These are phyloP conservation scores for Myriangium duriaei DNA, from an alignment of 2,329 filamentous ascomycete species.

Conservation along the genomic window DNA sequence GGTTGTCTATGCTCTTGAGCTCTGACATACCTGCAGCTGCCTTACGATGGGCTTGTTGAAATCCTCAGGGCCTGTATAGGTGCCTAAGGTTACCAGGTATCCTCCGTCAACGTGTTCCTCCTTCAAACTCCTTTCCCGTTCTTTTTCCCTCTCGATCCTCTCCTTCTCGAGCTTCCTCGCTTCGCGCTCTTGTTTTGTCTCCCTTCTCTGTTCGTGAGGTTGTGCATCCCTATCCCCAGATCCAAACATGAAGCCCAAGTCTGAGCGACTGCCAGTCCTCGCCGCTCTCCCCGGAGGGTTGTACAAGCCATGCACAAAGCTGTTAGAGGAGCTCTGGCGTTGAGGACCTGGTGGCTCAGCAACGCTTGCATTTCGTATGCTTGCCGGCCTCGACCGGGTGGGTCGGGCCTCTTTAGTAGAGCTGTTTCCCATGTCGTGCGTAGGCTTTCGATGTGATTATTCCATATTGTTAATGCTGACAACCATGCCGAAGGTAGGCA, in stretches of 20 bases:
- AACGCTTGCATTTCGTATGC: slow-evolving; percentile 22
- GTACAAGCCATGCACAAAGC: slow-evolving; percentile 27
- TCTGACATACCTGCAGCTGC: slow-evolving; percentile 73
- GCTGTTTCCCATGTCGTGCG: slow-evolving; percentile 33
- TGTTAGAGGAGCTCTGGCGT: slow-evolving; percentile 15
- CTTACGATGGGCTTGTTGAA: slow-evolving; percentile 81
- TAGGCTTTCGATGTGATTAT: background rate
- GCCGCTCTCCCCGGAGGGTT: slow-evolving; percentile 28
- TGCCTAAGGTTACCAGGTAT: slow-evolving; percentile 84
- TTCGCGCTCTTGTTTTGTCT: slow-evolving; percentile 86
- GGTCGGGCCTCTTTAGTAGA: slow-evolving; percentile 33
- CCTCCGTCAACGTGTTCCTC: slow-evolving; percentile 93
- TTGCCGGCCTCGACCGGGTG: slow-evolving; percentile 21
- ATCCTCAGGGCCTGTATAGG: slow-evolving; percentile 85
- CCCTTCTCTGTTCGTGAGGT: slow-evolving; percentile 49
- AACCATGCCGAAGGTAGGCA: too few relatives aligned
- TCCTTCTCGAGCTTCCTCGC: slow-evolving; percentile 76
- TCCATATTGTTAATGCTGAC: too few relatives aligned
- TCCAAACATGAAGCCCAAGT: slow-evolving; percentile 46
- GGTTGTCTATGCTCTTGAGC: too few relatives aligned
- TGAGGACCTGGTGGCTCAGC: slow-evolving; percentile 17
- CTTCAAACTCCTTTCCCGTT: slow-evolving; percentile 77
- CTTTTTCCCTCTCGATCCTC: slow-evolving; percentile 59
- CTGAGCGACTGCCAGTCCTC: slow-evolving; percentile 41
- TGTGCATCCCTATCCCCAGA: slow-evolving; percentile 39